A percentile compares a stretch with the other conserved stretches of the same genome.
These are phyloP conservation scores for Backusella tarrabulga DNA, from an alignment of 192 early-diverging fungal species.

Conservation along the genomic window DNA sequence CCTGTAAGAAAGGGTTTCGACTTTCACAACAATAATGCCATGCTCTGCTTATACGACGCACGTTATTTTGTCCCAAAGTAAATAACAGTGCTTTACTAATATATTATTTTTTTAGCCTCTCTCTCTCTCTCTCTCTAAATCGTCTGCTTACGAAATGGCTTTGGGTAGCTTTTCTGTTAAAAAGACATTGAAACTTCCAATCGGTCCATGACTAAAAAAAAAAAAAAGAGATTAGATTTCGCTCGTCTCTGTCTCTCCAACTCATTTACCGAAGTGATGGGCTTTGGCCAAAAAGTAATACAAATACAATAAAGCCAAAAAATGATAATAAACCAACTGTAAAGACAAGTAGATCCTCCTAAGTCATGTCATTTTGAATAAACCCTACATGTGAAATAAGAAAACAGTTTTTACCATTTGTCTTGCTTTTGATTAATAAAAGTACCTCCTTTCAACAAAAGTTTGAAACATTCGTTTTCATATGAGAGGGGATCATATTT, in stretches of 20 bases:
- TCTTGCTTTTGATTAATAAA: too few relatives aligned
- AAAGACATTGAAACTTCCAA: conserved; percentile 20
- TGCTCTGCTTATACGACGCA: background rate
- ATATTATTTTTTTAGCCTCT: too few relatives aligned
- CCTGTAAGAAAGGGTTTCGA: conserved; percentile 39
- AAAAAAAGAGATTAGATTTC: background rate
- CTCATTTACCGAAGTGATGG: conserved; percentile 24
- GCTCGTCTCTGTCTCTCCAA: background rate
- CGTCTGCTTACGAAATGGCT: conserved; percentile 11
- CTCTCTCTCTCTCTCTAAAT: background rate
- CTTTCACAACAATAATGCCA: conserved; percentile 32
- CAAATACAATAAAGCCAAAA: conserved; percentile 23
- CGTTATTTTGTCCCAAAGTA: conserved; percentile 13
- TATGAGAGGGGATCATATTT: too few relatives aligned
- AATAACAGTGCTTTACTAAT: background rate
- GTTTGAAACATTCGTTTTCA: too few relatives aligned
- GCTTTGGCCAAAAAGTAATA: conserved; percentile 33
- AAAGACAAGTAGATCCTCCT: background rate
- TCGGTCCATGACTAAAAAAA: conserved; percentile 22
- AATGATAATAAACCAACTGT: conserved; percentile 11
- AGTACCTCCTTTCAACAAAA: too few relatives aligned
- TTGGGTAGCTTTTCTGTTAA: conserved; percentile 18
- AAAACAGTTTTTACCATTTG: too few relatives aligned
- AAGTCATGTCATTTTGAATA: background rate
- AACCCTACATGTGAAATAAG: too few relatives aligned